Evolutionary conservation across 352 stramenopile species (phyloP).

Genomic region (Phytophthora cryptogea): DNA sequence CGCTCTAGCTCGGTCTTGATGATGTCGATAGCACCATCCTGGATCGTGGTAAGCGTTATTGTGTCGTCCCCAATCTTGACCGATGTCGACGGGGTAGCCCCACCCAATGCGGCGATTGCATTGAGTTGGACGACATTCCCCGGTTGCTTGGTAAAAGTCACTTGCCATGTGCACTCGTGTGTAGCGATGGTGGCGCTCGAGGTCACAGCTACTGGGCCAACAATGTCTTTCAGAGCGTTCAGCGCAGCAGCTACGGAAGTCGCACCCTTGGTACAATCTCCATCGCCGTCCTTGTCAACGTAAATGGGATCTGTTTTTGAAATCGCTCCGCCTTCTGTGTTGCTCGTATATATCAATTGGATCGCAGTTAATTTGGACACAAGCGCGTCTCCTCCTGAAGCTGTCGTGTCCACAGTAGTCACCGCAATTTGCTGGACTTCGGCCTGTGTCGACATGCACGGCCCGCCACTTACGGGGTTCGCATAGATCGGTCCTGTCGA

Average conservation of each 20-base stretch:
- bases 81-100: slow-evolving; percentile 33
- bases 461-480: slow-evolving; percentile 63
- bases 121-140: slow-evolving; percentile 85
- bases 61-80: slow-evolving; percentile 84
- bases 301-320: slow-evolving; percentile 80
- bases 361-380: slow-evolving; percentile 89
- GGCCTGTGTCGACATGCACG: slow-evolving; percentile 60
- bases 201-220: slow-evolving; percentile 55
- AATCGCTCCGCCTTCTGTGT: slow-evolving; percentile 46
- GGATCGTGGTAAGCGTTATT: slow-evolving; percentile 69
- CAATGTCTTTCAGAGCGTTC: slow-evolving; percentile 42
- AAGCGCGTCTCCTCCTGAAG: slow-evolving; percentile 83
- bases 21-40: slow-evolving; percentile 89
- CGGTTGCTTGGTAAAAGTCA: slow-evolving; percentile 90
- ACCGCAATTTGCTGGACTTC: slow-evolving; percentile 93
- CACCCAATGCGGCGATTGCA: slow-evolving; percentile 57
- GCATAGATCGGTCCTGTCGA: slow-evolving; percentile 87
- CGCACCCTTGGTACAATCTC: slow-evolving; percentile 82
- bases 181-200: slow-evolving; percentile 50
- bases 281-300: slow-evolving; percentile 70
- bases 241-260: slow-evolving; percentile 56
- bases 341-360: slow-evolving; percentile 88
- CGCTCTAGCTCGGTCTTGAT: slow-evolving; percentile 95
- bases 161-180: slow-evolving; percentile 83
- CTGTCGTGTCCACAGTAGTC: slow-evolving; percentile 91